phyloP scores from a whole-genome alignment of 768 basidiomycete species.

The Boletus rubropictus region DNA sequence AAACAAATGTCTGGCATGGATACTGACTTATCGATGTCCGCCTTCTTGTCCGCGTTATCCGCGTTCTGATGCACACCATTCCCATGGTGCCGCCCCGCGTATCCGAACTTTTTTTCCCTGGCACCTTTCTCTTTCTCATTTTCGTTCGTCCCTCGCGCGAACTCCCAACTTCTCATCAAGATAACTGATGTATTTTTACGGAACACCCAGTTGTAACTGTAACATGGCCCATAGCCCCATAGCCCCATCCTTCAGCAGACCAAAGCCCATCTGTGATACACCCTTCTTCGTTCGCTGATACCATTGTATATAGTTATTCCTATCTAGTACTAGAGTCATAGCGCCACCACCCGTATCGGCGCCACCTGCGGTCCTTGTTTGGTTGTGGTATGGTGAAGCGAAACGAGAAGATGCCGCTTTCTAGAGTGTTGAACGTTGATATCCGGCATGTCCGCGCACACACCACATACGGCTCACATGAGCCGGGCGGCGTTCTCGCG shows the following conservation, averaged over 20 bases:
- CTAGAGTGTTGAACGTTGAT: background rate
- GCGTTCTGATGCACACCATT: constrained; percentile 21
- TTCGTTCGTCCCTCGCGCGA: constrained; percentile 1
- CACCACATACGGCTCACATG: constrained; percentile 1
- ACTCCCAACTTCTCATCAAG: constrained; percentile 6
- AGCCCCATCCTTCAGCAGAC: background rate
- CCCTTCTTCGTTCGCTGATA: constrained; percentile 15
- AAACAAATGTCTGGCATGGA: constrained; percentile 21
- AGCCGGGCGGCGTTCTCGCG: constrained; percentile 6
- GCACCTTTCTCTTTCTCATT: background rate
- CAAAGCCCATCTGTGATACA: constrained; percentile 8
- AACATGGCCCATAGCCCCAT: constrained; percentile 9
- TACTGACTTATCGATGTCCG: constrained; percentile 28
- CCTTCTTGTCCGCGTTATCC: constrained; percentile 29
- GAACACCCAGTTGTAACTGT: constrained; percentile 24
- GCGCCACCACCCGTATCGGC: background rate
- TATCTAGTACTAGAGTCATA: constrained; percentile 22
- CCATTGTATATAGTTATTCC: constrained; percentile 28
- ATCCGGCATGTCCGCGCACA: constrained; percentile 1
- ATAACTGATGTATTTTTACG: constrained; percentile 28
- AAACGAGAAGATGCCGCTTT: constrained; percentile 10
- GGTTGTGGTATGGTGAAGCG: constrained; percentile 7
- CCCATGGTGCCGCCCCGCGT: constrained; percentile 4
- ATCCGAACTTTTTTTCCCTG: constrained; percentile 2
- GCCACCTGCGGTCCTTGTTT: background rate